These are phyloP conservation scores for Phaeosphaeria sp. DNA, from an alignment of 2,329 filamentous ascomycete genomes.

Conservation along the genomic window DNA sequence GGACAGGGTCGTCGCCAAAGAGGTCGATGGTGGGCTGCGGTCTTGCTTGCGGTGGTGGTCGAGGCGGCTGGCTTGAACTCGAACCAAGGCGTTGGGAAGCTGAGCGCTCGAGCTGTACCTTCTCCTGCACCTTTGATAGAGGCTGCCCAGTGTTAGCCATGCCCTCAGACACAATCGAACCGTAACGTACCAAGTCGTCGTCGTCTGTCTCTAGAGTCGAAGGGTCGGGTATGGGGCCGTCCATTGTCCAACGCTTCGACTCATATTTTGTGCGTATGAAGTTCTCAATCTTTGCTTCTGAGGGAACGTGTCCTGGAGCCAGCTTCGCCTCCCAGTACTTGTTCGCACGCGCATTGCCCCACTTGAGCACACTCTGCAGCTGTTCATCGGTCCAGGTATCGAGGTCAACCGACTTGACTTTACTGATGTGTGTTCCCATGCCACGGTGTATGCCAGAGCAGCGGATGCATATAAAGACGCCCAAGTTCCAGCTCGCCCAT, in stretches of 20 bases:
- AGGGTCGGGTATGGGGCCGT: conserved; percentile 93
- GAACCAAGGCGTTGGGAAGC: conserved; percentile 59
- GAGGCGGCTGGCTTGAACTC: conserved; percentile 29
- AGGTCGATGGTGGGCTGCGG: conserved; percentile 67
- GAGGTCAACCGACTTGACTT: conserved; percentile 97
- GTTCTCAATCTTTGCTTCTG: conserved; percentile 98
- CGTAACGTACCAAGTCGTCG: conserved; percentile 74
- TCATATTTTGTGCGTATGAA: conserved; percentile 99
- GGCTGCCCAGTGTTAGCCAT: conserved; percentile 53
- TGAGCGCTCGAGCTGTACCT: conserved; percentile 70
- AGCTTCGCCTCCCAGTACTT: conserved; percentile 98
- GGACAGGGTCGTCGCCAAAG: conserved; percentile 77
- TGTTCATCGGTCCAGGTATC: conserved; percentile 99
- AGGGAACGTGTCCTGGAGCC: conserved; percentile 87
- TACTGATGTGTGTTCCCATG: conserved; percentile 98
- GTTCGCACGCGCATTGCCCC: conserved; percentile 96
- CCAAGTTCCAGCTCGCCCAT: conserved; percentile 99
- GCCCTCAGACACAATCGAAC: conserved; percentile 23
- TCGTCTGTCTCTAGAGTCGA: conserved; percentile 80
- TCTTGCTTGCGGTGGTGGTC: conserved; percentile 41
- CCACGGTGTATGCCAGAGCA: conserved; percentile 98
- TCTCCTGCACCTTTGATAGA: conserved; percentile 71
- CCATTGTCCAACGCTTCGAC: conserved; percentile 99
- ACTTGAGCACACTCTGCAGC: conserved; percentile 88
- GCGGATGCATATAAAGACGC: conserved; percentile 95